Evolutionary conservation across 495 filamentous ascomycete genomes (phyloP).

Genomic region (Aspergillus olivimuriae): DNA sequence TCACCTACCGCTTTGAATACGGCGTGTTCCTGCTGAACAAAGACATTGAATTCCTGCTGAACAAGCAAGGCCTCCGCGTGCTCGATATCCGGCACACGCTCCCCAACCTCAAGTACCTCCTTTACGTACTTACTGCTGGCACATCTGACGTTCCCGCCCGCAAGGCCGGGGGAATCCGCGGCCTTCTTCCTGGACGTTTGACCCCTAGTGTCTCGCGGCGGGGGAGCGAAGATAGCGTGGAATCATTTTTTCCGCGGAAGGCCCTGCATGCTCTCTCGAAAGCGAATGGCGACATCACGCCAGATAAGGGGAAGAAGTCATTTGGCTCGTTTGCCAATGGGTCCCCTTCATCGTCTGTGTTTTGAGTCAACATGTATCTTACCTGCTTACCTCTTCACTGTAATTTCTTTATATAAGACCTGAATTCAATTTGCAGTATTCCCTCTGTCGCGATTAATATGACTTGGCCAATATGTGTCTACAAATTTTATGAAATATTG

Average conservation of each 20-base stretch:
- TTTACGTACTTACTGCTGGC: constrained; percentile 77
- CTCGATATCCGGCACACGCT: constrained; percentile 87
- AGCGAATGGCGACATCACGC: constrained; percentile 23
- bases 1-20: constrained; percentile 88
- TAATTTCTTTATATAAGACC: no score
- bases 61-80: constrained; percentile 62
- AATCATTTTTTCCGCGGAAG: constrained; percentile 26
- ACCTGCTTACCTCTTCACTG: no score
- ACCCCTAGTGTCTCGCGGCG: constrained; percentile 34
- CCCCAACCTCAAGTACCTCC: constrained; percentile 87
- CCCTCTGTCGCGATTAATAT: no score
- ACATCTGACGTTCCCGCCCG: constrained; percentile 69
- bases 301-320: constrained; percentile 19
- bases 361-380: no score
- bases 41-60: constrained; percentile 80
- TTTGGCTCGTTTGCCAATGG: constrained; percentile 5
- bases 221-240: constrained; percentile 35
- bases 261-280: constrained; percentile 20
- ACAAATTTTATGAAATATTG: no score
- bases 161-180: constrained; percentile 70
- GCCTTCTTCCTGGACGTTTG: constrained; percentile 38
- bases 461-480: no score
- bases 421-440: no score
- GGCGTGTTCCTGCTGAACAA: constrained; percentile 92
- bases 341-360: constrained; percentile 18